Evolutionary conservation across 345 rosid species (phyloP).

Genomic region (Gossypium longicalyx): DNA sequence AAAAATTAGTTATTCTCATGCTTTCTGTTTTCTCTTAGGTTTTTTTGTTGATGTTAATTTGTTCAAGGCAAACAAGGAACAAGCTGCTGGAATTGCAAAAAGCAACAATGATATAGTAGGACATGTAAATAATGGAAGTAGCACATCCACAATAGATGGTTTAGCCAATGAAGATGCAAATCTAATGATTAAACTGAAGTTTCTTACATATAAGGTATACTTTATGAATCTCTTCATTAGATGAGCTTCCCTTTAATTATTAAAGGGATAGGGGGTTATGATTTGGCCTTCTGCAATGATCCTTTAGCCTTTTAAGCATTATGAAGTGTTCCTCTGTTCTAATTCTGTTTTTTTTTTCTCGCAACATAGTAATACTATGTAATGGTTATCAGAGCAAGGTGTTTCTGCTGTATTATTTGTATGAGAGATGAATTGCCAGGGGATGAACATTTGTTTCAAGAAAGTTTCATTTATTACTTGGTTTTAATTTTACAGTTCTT

Average conservation of each 20-base stretch:
- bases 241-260: background rate
- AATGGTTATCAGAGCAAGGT: background rate
- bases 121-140: slow-evolving; percentile 38
- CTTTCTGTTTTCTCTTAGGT: slow-evolving; percentile 39
- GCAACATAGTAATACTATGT: background rate
- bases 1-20: slow-evolving; percentile 13
- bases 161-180: slow-evolving; percentile 87
- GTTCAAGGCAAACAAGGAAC: slow-evolving; percentile 71
- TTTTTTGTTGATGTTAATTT: slow-evolving; percentile 87
- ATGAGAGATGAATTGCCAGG: background rate
- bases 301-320: background rate
- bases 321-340: background rate
- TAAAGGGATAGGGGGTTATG: background rate
- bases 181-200: slow-evolving; percentile 88
- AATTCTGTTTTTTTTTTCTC: background rate
- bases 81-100: slow-evolving; percentile 46
- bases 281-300: background rate
- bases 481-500: background rate
- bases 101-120: slow-evolving; percentile 28
- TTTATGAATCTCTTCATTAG: background rate
- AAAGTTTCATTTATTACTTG: background rate
- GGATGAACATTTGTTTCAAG: background rate
- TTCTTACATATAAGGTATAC: slow-evolving; percentile 87
- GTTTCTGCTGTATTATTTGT: background rate
- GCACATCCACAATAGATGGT: slow-evolving; percentile 33